Evolutionary conservation across 441 rosid species (phyloP).

Genomic region (Omphalea diandra): DNA sequence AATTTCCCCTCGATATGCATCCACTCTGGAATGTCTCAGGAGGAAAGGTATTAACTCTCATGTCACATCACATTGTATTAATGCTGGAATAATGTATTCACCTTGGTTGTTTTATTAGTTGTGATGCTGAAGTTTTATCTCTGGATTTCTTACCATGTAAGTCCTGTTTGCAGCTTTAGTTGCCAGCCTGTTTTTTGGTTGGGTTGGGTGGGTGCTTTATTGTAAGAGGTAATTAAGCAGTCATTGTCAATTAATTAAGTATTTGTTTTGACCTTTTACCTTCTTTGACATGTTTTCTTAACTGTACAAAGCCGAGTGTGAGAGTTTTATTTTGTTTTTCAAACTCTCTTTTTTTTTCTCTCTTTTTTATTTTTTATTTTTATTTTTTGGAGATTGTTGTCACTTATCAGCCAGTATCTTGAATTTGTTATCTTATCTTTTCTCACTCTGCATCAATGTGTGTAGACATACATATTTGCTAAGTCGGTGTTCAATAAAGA

Average conservation of each 20-base stretch:
- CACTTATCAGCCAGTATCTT: too few relatives aligned
- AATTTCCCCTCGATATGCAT: slow-evolving; percentile 99
- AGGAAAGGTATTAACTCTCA: slow-evolving; percentile 55
- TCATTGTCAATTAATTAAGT: not conserved
- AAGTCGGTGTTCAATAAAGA: too few relatives aligned
- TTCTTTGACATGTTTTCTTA: not conserved
- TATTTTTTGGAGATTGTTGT: too few relatives aligned
- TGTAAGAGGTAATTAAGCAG: not conserved
- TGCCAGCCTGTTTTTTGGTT: not conserved
- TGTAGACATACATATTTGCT: not conserved
- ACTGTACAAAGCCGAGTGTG: not conserved
- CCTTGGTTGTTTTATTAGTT: not conserved
- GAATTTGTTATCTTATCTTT: not conserved
- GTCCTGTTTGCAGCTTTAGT: not conserved
- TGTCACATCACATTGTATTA: not conserved
- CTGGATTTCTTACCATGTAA: not conserved
- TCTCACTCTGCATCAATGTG: not conserved
- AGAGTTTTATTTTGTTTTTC: too few relatives aligned
- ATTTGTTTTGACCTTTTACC: too few relatives aligned
- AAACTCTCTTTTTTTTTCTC: not conserved
- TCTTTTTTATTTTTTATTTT: too few relatives aligned
- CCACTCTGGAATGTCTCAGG: slow-evolving; percentile 99
- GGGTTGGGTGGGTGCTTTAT: not conserved
- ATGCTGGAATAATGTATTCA: not conserved
- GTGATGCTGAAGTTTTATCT: not conserved